Base-by-base conservation (phyloP, 176 grass and related monocot genomes). In the Secale cereale region DNA sequence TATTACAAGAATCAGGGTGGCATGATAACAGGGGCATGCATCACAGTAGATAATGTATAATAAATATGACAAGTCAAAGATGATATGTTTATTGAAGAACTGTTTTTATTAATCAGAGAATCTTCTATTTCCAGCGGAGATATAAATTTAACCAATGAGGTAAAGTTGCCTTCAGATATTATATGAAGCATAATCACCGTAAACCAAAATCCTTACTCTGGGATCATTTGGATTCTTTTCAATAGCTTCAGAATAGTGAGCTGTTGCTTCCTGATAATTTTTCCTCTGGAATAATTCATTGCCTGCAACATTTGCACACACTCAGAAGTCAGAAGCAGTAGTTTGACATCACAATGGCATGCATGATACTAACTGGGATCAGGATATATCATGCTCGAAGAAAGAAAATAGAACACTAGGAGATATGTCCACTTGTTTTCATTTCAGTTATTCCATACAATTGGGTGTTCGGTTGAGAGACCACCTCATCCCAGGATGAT, bases 141-240 rank as follows among this genome's bases (percentile, higher is more conserved):
- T 23, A 63, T 61, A 41, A 40, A 11, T 59, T 67, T 56, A 13
- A 80, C 25, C 6, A 46, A 16, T 52, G n/a, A 76, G 6, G 2
- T 46, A 57, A 65, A 75, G 7, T 67, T 76, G 1, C 5, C 2
- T 37, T 23, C 41, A 62, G 54, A 61, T 77, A 29, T 40, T 43
- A 73, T 73, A 65, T 23, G 68, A 50, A 15, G 39, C 5, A 46
- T 27, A 89, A 68, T n/a, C 26, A 30, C 3, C 10, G 8, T 26
- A 70, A 76, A 68, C n/a, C 5, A 69, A 52, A 71, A 83, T 43
- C 26, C 71, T 82, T 90, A 93, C 88, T 74, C 70, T 88, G 43
- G 78, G 88, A 52, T 93, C 91, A 19, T 88, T 86, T 60, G 91
- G 91, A 59, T 81, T 91, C n/a, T 74, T 86, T 77, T 68, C 75